Percentiles rank a stretch among this genome's conserved stretches.
Conservation (phyloP, 805 yeast species). For the Sugiyamaella mastotermitis region DNA sequence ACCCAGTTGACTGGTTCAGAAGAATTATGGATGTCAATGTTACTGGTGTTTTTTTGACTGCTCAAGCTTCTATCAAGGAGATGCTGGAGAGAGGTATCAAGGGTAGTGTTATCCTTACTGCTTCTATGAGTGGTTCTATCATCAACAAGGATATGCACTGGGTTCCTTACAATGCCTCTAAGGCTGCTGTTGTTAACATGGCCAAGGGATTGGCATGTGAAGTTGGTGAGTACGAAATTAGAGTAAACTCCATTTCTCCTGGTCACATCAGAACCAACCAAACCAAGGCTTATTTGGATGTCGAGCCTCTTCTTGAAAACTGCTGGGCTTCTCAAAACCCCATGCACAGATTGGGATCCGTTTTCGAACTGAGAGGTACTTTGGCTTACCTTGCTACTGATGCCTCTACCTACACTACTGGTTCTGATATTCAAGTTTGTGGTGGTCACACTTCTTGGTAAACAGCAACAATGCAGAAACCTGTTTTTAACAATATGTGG, state of each 20-base stretch:
- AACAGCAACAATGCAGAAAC: no score
- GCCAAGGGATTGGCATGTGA: conserved; percentile 44
- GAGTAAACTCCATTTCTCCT: conserved; percentile 53
- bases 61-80: conserved; percentile 57
- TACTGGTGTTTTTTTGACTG: conserved; percentile 65
- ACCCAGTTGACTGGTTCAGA: conserved; percentile 54
- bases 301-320: conserved; percentile 43
- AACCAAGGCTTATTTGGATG: conserved; percentile 46
- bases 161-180: conserved; percentile 34
- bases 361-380: conserved; percentile 55
- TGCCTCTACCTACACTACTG: conserved; percentile 48
- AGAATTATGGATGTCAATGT: conserved; percentile 63
- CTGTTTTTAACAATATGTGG: no score
- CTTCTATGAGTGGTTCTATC: conserved; percentile 73
- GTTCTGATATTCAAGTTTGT: conserved; percentile 53
- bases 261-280: conserved; percentile 58
- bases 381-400: conserved; percentile 50
- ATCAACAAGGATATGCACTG: conserved; percentile 48
- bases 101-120: conserved; percentile 69
- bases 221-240: conserved; percentile 47
- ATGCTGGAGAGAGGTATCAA: conserved; percentile 52
- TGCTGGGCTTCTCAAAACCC: conserved; percentile 37
- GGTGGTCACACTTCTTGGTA: conserved; percentile 39
- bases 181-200: conserved; percentile 33
- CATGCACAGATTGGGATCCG: conserved; percentile 56